Evolutionary conservation across 192 early-diverging fungal genomes (phyloP), one percentile per base, ranked within the genome.

Genomic region (Coemansia sp.): DNA sequence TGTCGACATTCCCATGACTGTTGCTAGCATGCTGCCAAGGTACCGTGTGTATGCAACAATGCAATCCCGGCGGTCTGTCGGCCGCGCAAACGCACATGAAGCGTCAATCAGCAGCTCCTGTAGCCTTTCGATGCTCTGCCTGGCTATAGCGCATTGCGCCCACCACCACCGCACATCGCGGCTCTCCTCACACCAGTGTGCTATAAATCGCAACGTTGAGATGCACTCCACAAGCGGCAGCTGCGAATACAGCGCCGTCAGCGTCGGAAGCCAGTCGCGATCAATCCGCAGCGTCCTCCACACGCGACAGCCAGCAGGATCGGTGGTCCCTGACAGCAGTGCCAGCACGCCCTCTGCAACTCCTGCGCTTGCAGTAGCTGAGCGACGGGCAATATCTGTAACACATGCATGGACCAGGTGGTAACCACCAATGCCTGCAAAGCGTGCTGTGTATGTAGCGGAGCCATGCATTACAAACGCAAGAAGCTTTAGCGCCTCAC

Each of bases 381-480:
- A 16, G 30, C 21, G 50, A 3, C 31, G 35, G 16, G 38, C 47
- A 32, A 64, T 49, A 32, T 25, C 12, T 21, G 6, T 42, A n/a
- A 55, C n/a, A 22, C 60, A 67, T 3, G 46, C 19, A 10, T 61
- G 54, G 10, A 61, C 38, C 23, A 42, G 43, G 16, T 38, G 12
- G 50, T 75, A 65, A 6, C 72, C 72, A 40, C 57, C 51, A 21
- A 61, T 21, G 1, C 11, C 9, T 4, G 32, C 12, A 42, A 75
- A 64, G 8, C n/a, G 28, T 5, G 22, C 14, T 12, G 43, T 61
- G 4, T 64, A 40, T 7, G 29, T 28, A 2, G 54, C n/a, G 0
- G 47, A 44, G 8, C 58, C 66, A 19, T 75, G 66, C 25, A 69
- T 60, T n/a, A 75, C 32, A 43, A 75, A 56, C 4, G 72, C 72